Evolutionary conservation across 805 yeast species (phyloP).

Genomic region (Cyberlindnera japonica): DNA sequence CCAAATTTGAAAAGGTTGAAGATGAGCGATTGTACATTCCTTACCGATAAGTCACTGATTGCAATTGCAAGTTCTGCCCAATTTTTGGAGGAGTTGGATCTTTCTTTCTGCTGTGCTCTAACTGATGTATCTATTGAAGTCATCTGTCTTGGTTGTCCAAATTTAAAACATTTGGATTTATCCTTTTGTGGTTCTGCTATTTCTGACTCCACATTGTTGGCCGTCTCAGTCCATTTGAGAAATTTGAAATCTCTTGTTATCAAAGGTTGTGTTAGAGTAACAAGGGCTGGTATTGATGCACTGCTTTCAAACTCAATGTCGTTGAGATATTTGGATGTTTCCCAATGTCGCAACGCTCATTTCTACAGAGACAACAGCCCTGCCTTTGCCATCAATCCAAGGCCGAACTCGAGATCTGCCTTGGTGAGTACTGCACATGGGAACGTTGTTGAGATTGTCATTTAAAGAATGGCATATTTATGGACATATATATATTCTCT

Average conservation of each 20-base stretch:
- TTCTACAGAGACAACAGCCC: slow-evolving; percentile 56
- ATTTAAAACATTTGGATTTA: slow-evolving; percentile 48
- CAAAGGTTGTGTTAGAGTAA: slow-evolving; percentile 72
- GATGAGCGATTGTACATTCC: slow-evolving; percentile 69
- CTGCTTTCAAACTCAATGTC: slow-evolving; percentile 53
- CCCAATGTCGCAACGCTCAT: slow-evolving; percentile 72
- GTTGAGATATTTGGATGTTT: slow-evolving; percentile 51
- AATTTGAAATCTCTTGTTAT: slow-evolving; percentile 46
- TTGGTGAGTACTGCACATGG: slow-evolving; percentile 52
- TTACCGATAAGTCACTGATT: slow-evolving; percentile 61
- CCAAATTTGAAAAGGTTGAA: slow-evolving; percentile 49
- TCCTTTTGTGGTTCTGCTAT: slow-evolving; percentile 81
- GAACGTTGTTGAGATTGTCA: slow-evolving; percentile 54
- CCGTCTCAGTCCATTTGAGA: slow-evolving; percentile 53
- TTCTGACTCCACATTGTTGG: slow-evolving; percentile 62
- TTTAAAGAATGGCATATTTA: slow-evolving; percentile 28
- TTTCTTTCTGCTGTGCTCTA: slow-evolving; percentile 73
- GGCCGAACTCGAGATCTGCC: slow-evolving; percentile 52
- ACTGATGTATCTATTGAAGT: slow-evolving; percentile 68
- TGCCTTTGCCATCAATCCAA: slow-evolving; percentile 50
- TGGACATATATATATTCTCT: neutral
- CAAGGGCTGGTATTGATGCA: slow-evolving; percentile 73
- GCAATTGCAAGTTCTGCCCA: slow-evolving; percentile 61
- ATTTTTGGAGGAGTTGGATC: slow-evolving; percentile 50
- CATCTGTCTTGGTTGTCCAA: slow-evolving; percentile 61